phyloP scores from a whole-genome alignment of 208 protist genomes.

The Naegleria lovaniensis region DNA sequence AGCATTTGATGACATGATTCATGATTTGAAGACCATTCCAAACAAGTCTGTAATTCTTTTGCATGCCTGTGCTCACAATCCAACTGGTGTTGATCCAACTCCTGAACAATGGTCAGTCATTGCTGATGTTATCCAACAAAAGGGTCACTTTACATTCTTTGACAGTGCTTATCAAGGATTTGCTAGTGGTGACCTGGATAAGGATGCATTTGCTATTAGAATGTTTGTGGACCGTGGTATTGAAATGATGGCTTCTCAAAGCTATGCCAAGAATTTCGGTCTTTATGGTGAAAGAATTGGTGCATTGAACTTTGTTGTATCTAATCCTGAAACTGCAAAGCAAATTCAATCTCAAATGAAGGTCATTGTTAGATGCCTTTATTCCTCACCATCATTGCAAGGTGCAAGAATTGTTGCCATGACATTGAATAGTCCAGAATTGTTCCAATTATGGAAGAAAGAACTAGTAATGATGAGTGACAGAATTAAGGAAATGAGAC shows the following conservation, averaged over 20 bases:
- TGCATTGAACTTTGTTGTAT: slow-evolving; percentile 52
- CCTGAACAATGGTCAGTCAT: slow-evolving; percentile 84
- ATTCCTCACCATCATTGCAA: slow-evolving; percentile 74
- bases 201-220: slow-evolving; percentile 52
- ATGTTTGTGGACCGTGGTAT: slow-evolving; percentile 36
- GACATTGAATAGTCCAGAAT: slow-evolving; percentile 49
- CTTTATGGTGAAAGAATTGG: slow-evolving; percentile 74
- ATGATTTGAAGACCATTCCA: slow-evolving; percentile 36
- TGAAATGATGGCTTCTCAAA: slow-evolving; percentile 54
- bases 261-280: slow-evolving; percentile 79
- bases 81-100: slow-evolving; percentile 79
- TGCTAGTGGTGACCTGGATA: slow-evolving; percentile 64
- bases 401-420: slow-evolving; percentile 65
- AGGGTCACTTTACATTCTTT: slow-evolving; percentile 61
- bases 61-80: slow-evolving; percentile 81
- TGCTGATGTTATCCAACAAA: slow-evolving; percentile 40
- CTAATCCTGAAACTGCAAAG: slow-evolving; percentile 35
- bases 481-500: slow-evolving; percentile 36
- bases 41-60: slow-evolving; percentile 57
- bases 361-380: slow-evolving; percentile 69
- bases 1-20: slow-evolving; percentile 54
- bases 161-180: slow-evolving; percentile 73
- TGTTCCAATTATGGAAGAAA: slow-evolving; percentile 49
- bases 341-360: slow-evolving; percentile 67
- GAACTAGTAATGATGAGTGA: slow-evolving; percentile 33